Evolutionary conservation across 1,139 yeast genomes (phyloP).

Genomic region (Saccharomyces hybrid): DNA sequence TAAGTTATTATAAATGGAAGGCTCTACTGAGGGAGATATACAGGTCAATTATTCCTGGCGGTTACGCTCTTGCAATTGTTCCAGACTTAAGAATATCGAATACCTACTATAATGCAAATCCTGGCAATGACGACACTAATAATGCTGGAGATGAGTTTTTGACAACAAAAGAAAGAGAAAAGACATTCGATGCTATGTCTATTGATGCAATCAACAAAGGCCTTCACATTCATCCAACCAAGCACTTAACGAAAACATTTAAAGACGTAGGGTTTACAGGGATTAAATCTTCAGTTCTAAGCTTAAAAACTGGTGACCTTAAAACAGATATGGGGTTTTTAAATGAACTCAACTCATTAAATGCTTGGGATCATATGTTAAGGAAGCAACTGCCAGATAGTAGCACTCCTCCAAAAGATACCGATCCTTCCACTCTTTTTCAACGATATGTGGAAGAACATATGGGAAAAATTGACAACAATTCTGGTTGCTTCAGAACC

Average conservation of each 20-base stretch:
- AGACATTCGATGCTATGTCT: slow-evolving; percentile 19
- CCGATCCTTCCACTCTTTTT: slow-evolving; percentile 18
- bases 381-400: slow-evolving; percentile 16
- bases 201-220: slow-evolving; percentile 25
- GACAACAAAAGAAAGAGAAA: slow-evolving; percentile 22
- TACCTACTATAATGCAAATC: slow-evolving; percentile 8
- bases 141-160: slow-evolving; percentile 6
- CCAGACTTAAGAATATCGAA: slow-evolving; percentile 22
- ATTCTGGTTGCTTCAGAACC: slow-evolving; percentile 24
- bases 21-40: slow-evolving; percentile 22
- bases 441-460: slow-evolving; percentile 25
- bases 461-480: slow-evolving; percentile 21
- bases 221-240: slow-evolving; percentile 25
- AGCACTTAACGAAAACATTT: slow-evolving; percentile 20
- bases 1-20: slow-evolving; percentile 25
- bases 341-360: slow-evolving; percentile 22
- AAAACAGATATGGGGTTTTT: slow-evolving; percentile 26
- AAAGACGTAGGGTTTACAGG: slow-evolving; percentile 26
- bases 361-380: slow-evolving; percentile 18
- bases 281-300: slow-evolving; percentile 23
- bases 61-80: slow-evolving; percentile 21
- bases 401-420: slow-evolving; percentile 13
- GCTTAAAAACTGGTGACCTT: slow-evolving; percentile 26
- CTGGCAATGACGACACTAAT: slow-evolving; percentile 4
- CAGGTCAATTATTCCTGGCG: slow-evolving; percentile 26